Base-by-base conservation (phyloP, 164 flowering plant species). In the Nymphaea thermarum region DNA sequence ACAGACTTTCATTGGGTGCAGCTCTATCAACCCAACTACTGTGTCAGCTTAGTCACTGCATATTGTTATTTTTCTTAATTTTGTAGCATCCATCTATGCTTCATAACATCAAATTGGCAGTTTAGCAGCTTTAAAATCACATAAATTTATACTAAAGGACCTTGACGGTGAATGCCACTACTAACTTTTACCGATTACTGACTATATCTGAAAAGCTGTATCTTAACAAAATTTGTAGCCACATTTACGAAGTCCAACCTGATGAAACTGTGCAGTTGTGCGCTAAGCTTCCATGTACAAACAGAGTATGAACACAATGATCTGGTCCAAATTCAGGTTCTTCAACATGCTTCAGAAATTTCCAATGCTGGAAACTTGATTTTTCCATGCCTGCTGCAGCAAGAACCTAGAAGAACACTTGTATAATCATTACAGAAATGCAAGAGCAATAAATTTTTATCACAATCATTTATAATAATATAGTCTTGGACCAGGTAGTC, bases 311-410 rank as follows among this genome's bases (percentile, higher is more conserved):
- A 71, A 84, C 67, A 4, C 77, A 79, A 42, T 72, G 53, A 1
- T 82, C 89, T 2, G 91, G 97, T 42, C 98, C 98, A 71, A 93
- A 90, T 47, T 80, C 87, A 55, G 94, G 77, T 72, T 90, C 98
- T 71, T 89, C 89, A 44, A 83, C 84, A 74, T 70, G 81, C 76
- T 87, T 93, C 74, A 64, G 76, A 60, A 89, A 61, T 18, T 65
- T 77, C 96, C 92, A 89, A 17, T 79, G 72, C 59, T 67, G 77
- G 1, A 44, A 79, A 18, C 68, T 71, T 55, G 63, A 25, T 15
- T 41, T 63, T 65, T 61, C 70, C 45, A 77, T 57, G 55, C 93
- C 95, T 43, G 82, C 67, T 70, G 82, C 81, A 61, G 66, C 80
- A 44, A 88, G 65, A 43, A 82, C 84, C 98, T 90, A 74, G n/a